Base-by-base conservation (phyloP, 202 grass and related monocot genomes). In the Bolboschoenoplectus hybrid region DNA sequence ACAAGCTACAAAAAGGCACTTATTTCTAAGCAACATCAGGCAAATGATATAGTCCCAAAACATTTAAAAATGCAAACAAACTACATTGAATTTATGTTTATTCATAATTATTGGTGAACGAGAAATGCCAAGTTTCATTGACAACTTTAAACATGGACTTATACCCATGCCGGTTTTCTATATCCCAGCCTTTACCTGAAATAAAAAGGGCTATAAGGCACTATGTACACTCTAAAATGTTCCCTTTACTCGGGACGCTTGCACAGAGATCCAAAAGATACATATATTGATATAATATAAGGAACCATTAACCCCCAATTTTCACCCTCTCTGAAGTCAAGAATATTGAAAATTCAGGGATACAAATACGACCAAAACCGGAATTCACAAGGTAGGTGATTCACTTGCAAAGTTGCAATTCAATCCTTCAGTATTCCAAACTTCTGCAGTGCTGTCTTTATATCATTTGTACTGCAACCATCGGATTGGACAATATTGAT, bases 401-500 rank as follows among this genome's bases (percentile, higher is more conserved):
- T 38, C 47, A 69, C 50, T 57, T 55, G 82, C 49, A 84, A 84
- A 69, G 36, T 57, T 55, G 82, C 49, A 84, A 84, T 68, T 84
- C 63, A 89, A 2, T 66, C 75, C 82, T 86, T 71, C 35, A 85
- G 67, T 6, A 93, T 56, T 19, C 87, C 91, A 74, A 95, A 82
- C 44, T 93, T 87, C 41, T 82, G 74, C 70, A 95, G 81, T 40
- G 91, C 89, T 40, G 68, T 89, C 84, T 86, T 92, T 40, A 97
- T 55, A 51, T 81, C 89, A 52, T 83, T 76, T 7, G 86, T 62
- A 61, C 74, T 35, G 58, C 78, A 95, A 49, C 87, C 95, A 46
- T 95, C 82, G 5, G 85, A 20, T 4, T 82, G 75, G 36, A 89
- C 60, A 81, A 97, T 92, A 78, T 93, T 95, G 49, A 92, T 83